Evolutionary conservation across 2,329 filamentous ascomycete genomes (phyloP).

Genomic region (Helicocarpus griseus): DNA sequence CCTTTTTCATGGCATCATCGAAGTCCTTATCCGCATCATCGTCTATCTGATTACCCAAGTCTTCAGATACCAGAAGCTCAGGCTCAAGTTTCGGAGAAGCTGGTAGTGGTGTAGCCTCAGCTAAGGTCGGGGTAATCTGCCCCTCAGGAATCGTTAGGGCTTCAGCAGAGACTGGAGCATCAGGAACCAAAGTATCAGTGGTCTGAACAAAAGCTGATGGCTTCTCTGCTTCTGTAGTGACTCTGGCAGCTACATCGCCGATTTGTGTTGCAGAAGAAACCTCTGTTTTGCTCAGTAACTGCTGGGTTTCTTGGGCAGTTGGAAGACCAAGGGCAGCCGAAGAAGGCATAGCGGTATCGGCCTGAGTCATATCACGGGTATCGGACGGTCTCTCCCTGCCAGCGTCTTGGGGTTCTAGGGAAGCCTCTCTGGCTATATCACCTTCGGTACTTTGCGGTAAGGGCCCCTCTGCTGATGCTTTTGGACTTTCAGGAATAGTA

Average conservation of each 20-base stretch:
- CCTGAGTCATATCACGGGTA: background rate
- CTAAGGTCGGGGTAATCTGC: background rate
- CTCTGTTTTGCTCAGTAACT: background rate
- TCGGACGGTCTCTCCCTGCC: background rate
- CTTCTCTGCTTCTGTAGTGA: background rate
- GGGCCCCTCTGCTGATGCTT: background rate
- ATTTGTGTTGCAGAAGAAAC: background rate
- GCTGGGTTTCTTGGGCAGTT: background rate
- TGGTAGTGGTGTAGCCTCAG: background rate
- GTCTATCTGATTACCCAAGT: background rate
- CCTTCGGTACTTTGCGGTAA: background rate
- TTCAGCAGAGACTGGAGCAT: background rate
- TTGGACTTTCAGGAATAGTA: background rate
- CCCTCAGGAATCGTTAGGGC: background rate
- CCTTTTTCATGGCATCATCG: background rate
- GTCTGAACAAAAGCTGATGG: background rate
- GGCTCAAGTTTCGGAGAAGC: background rate
- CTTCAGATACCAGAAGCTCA: background rate
- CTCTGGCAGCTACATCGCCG: background rate
- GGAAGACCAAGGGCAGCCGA: background rate
- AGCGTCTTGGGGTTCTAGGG: background rate
- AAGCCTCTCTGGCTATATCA: background rate
- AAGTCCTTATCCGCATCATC: background rate
- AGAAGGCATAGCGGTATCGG: background rate
- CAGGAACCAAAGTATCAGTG: background rate